These are phyloP conservation scores for Aspergillus nidulans DNA, from an alignment of 495 filamentous ascomycete species.

Conservation along the genomic window DNA sequence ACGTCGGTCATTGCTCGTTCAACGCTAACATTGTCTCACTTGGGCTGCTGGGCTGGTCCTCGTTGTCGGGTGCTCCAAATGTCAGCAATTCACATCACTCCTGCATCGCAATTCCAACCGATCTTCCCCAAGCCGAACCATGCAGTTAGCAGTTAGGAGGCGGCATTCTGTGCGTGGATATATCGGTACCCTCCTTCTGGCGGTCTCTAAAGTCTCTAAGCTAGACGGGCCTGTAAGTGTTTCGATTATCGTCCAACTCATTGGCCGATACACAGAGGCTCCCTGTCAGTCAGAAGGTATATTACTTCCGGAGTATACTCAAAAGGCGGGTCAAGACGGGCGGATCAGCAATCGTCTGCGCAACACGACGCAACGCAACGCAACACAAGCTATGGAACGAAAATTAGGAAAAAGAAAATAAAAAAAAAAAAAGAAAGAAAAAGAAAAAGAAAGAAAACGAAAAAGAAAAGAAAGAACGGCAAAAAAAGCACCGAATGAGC, in stretches of 20 bases:
- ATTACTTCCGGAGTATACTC: constrained; percentile 1
- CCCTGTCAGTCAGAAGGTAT: not conserved
- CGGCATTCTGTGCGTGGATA: constrained; percentile 4
- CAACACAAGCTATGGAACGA: not conserved
- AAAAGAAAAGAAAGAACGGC: not conserved
- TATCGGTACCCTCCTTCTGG: constrained; percentile 1
- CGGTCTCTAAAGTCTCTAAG: not conserved
- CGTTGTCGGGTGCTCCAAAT: not conserved
- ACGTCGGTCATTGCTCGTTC: not conserved
- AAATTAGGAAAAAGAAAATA: not conserved
- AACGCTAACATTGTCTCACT: not conserved
- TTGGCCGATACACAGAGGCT: not conserved
- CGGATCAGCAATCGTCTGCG: constrained; percentile 1
- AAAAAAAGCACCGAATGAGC: constrained; percentile 17
- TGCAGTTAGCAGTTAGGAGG: not conserved
- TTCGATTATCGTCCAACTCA: not conserved
- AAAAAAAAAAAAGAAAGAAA: constrained; percentile 1
- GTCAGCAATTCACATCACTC: not conserved
- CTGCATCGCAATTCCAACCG: not conserved
- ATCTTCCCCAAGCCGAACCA: not conserved
- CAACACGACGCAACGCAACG: not conserved
- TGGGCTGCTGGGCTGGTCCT: not conserved
- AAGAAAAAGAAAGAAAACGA: not conserved
- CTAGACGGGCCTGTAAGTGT: not conserved
- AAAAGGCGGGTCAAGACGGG: constrained; percentile 6